Conservation (phyloP, 1,284 basidiomycete species). For the Austroboletus niveus region DNA sequence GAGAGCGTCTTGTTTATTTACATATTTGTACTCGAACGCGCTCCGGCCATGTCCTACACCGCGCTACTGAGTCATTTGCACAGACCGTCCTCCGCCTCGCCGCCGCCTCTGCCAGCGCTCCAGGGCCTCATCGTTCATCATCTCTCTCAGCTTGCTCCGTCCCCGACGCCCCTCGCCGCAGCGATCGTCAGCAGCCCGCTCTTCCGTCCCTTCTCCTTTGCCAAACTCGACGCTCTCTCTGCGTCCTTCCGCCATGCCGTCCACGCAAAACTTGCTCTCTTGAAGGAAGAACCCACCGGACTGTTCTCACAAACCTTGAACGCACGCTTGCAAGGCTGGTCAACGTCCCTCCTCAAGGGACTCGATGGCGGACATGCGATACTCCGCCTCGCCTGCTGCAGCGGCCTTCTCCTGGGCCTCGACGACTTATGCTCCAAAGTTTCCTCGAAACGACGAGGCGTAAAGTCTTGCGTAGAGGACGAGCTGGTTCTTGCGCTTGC, state of each 20-base stretch:
- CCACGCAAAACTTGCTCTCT: constrained; percentile 49
- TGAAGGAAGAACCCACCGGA: constrained; percentile 35
- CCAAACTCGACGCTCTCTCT: constrained; percentile 51
- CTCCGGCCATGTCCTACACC: constrained; percentile 46
- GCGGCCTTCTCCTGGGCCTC: constrained; percentile 41
- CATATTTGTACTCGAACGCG: neutral
- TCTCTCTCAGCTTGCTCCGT: constrained; percentile 50
- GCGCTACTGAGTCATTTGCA: constrained; percentile 59
- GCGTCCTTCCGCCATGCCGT: constrained; percentile 62
- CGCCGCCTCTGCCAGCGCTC: constrained; percentile 47
- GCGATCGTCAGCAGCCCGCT: constrained; percentile 61
- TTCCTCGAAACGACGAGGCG: constrained; percentile 18
- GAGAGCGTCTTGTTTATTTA: constrained; percentile 24
- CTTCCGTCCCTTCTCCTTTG: constrained; percentile 47
- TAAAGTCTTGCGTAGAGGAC: constrained; percentile 52
- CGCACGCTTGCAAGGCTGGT: constrained; percentile 50
- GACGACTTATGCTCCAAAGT: constrained; percentile 44
- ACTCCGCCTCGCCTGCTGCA: neutral
- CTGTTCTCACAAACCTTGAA: constrained; percentile 47
- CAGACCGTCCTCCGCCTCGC: constrained; percentile 43
- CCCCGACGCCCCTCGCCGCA: constrained; percentile 66
- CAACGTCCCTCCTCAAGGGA: constrained; percentile 55
- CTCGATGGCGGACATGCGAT: neutral
- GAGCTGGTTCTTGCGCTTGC: constrained; percentile 66
- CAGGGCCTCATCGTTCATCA: constrained; percentile 64